A percentile compares a stretch with the other conserved stretches of the same genome.
These are phyloP conservation scores for Amoebophrya sp. DNA, from an alignment of 169 alveolate species.

Conservation along the genomic window DNA sequence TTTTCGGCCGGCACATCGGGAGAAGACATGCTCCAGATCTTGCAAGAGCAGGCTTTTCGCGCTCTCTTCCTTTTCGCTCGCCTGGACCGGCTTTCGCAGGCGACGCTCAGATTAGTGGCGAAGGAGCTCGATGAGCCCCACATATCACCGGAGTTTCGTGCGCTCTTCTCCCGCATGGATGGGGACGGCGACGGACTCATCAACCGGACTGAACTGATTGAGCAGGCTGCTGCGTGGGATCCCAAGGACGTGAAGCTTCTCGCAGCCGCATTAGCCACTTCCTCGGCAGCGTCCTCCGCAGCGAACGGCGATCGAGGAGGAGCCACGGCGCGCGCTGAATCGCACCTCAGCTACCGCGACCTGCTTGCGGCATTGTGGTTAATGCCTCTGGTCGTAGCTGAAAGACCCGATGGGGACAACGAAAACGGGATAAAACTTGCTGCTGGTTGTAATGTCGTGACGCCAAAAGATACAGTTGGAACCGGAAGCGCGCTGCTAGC, in stretches of 20 bases:
- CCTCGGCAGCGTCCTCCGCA: background rate
- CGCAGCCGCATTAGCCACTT: too few species aligned
- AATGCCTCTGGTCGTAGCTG: background rate
- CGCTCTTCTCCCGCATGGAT: background rate
- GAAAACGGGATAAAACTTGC: too few species aligned
- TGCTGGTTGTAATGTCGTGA: too few species aligned
- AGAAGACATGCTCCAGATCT: background rate
- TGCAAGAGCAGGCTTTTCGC: background rate
- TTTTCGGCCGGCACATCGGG: too few species aligned
- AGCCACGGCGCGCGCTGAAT: background rate
- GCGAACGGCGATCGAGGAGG: background rate
- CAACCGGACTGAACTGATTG: background rate
- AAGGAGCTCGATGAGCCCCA: background rate
- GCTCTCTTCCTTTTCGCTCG: background rate
- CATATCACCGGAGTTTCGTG: background rate
- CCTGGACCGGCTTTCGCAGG: constrained; percentile 4
- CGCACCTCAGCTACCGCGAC: background rate
- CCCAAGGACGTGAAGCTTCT: too few species aligned
- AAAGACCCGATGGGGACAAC: too few species aligned
- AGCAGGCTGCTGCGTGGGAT: background rate
- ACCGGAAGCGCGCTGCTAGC: background rate
- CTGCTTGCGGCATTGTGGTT: background rate
- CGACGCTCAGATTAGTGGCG: background rate
- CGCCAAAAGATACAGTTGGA: too few species aligned
- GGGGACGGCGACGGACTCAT: background rate